Evolutionary conservation across 2,329 filamentous ascomycete genomes (phyloP).

Genomic region (Colletotrichum scovillei): DNA sequence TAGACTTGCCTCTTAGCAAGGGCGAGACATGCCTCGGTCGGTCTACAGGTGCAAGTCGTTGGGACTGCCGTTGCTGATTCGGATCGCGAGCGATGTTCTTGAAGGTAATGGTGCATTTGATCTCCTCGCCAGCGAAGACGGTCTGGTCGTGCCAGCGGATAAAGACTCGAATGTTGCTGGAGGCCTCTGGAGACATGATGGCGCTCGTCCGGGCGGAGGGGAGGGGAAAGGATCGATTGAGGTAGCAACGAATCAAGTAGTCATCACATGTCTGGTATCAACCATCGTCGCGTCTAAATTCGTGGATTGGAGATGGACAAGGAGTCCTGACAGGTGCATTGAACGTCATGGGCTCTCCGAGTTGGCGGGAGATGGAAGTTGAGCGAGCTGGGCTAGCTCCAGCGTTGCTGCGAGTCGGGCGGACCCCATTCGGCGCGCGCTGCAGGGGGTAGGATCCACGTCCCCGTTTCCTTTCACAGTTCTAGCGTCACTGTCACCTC

Average conservation of each 20-base stretch:
- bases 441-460: constrained; percentile 34
- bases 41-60: constrained; percentile 36
- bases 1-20: constrained; percentile 55
- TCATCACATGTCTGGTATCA: constrained; percentile 33
- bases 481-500: constrained; percentile 23
- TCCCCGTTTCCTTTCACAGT: constrained; percentile 25
- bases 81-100: constrained; percentile 77
- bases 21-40: constrained; percentile 50
- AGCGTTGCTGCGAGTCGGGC: constrained; percentile 31
- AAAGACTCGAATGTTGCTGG: constrained; percentile 89
- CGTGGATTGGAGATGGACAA: constrained; percentile 29
- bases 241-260: constrained; percentile 22
- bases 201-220: constrained; percentile 34
- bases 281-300: constrained; percentile 28
- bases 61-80: constrained; percentile 44
- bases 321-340: constrained; percentile 30
- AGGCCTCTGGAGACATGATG: constrained; percentile 61
- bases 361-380: constrained; percentile 34
- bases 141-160: constrained; percentile 94
- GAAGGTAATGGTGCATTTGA: constrained; percentile 96
- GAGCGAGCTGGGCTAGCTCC: constrained; percentile 34
- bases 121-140: constrained; percentile 95
- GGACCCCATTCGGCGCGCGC: constrained; percentile 25
- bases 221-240: background rate
- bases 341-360: constrained; percentile 34